phyloP scores from a whole-genome alignment of 345 rosid genomes.

The Populus simonii region DNA sequence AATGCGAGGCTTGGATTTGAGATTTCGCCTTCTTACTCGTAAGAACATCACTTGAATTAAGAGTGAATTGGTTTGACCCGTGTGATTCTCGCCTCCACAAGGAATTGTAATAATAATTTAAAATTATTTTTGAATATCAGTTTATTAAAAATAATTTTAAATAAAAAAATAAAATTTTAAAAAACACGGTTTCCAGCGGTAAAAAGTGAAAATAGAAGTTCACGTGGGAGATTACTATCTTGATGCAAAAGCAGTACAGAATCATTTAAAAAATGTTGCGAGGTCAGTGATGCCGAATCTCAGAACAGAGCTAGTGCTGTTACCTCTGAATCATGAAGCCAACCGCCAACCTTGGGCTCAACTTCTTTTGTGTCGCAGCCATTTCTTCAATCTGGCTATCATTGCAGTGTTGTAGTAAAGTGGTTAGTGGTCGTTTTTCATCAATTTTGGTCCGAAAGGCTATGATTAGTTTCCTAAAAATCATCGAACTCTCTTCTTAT shows the following conservation, averaged over 20 bases:
- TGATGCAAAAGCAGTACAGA: not conserved
- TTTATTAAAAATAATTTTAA: too few species aligned
- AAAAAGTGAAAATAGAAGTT: not conserved
- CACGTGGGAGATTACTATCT: not conserved
- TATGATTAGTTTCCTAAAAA: not conserved
- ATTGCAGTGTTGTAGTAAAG: not conserved
- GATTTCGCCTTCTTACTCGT: too few species aligned
- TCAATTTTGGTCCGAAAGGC: not conserved
- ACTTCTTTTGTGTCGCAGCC: not conserved
- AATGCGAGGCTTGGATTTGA: too few species aligned
- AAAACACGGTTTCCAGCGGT: too few species aligned
- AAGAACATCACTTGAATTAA: too few species aligned
- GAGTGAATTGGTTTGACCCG: too few species aligned
- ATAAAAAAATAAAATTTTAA: too few species aligned
- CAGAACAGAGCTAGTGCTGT: not conserved
- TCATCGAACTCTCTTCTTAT: not conserved
- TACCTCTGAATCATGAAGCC: not conserved
- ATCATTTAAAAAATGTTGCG: not conserved
- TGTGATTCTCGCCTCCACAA: too few species aligned
- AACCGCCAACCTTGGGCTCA: conserved; percentile 6
- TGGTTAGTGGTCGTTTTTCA: not conserved
- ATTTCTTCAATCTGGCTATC: not conserved
- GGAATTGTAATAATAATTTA: too few species aligned
- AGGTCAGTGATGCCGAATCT: not conserved
- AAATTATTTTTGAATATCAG: too few species aligned